Percentiles rank a stretch among this genome's conserved stretches.
These are phyloP conservation scores for Phytopythium mirpurense DNA, from an alignment of 352 stramenopile genomes.

Conservation along the genomic window DNA sequence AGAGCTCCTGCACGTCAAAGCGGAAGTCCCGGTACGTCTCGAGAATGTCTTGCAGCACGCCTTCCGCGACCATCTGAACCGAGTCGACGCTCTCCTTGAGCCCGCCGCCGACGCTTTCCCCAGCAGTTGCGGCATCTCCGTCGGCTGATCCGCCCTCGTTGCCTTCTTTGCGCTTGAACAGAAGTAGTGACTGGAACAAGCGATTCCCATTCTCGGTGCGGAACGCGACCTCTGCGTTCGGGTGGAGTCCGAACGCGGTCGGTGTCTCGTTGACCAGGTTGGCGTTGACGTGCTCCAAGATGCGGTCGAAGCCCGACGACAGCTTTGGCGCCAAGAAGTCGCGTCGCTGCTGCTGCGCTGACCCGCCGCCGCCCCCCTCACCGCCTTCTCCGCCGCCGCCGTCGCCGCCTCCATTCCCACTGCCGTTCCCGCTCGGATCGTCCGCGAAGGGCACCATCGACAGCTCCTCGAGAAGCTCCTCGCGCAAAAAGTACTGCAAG, in stretches of 20 bases:
- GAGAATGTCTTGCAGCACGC: conserved; percentile 87
- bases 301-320: conserved; percentile 61
- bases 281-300: conserved; percentile 87
- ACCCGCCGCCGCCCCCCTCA: conserved; percentile 18
- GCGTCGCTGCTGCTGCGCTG: conserved; percentile 24
- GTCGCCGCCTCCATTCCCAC: conserved; percentile 14
- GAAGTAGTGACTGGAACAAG: conserved; percentile 74
- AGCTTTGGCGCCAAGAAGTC: conserved; percentile 77
- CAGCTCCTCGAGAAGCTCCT: conserved; percentile 88
- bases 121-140: conserved; percentile 15
- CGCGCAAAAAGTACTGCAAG: conserved; percentile 82
- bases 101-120: conserved; percentile 1
- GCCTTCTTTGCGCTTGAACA: conserved; percentile 51
- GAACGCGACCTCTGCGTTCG: conserved; percentile 93
- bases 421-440: conserved; percentile 14
- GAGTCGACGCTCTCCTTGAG: conserved; percentile 46
- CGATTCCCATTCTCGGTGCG: conserved; percentile 78
- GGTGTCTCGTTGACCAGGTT: conserved; percentile 81
- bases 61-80: conserved; percentile 78
- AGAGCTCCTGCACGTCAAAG: conserved; percentile 78
- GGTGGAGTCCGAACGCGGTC: conserved; percentile 87
- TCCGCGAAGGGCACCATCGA: conserved; percentile 87
- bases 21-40: conserved; percentile 86
- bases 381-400: conserved; percentile 9
- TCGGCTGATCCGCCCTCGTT: conserved; percentile 13